These are phyloP conservation scores for Trypanosoma vivax DNA, from an alignment of 208 protist genomes.

Conservation along the genomic window DNA sequence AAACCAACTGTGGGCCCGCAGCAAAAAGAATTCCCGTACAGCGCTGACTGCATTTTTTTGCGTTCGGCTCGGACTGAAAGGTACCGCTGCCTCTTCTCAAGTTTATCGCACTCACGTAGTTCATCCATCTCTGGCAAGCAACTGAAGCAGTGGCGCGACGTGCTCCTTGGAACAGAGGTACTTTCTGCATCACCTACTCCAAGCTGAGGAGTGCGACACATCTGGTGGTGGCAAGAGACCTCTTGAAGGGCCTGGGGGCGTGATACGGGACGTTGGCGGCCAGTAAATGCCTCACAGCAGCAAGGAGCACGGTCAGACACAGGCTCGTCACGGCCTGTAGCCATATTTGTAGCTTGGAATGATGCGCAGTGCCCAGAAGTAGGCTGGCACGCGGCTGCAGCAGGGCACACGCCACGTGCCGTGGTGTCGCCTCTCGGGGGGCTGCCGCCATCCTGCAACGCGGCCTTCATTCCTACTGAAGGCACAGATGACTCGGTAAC, in stretches of 20 bases:
- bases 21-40: conserved; percentile 13
- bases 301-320: conserved; percentile 20
- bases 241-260: not conserved
- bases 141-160: conserved; percentile 27
- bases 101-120: conserved; percentile 44
- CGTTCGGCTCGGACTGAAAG: conserved; percentile 31
- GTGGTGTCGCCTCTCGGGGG: not conserved
- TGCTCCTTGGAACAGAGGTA: not conserved
- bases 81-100: conserved; percentile 45
- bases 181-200: not conserved
- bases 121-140: conserved; percentile 64
- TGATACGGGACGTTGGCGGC: not conserved
- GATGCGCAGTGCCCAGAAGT: conserved; percentile 11
- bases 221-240: not conserved
- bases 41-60: conserved; percentile 14
- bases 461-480: no score
- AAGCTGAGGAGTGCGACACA: not conserved
- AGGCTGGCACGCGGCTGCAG: conserved; percentile 19
- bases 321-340: not conserved
- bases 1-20: not conserved
- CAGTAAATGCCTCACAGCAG: conserved; percentile 38
- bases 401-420: not conserved
- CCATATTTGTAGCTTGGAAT: not conserved
- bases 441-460: no score
- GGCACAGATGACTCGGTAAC: no score